Evolutionary conservation across 371 early-diverging fungal species (phyloP).

Genomic region (Mycotypha africana): DNA sequence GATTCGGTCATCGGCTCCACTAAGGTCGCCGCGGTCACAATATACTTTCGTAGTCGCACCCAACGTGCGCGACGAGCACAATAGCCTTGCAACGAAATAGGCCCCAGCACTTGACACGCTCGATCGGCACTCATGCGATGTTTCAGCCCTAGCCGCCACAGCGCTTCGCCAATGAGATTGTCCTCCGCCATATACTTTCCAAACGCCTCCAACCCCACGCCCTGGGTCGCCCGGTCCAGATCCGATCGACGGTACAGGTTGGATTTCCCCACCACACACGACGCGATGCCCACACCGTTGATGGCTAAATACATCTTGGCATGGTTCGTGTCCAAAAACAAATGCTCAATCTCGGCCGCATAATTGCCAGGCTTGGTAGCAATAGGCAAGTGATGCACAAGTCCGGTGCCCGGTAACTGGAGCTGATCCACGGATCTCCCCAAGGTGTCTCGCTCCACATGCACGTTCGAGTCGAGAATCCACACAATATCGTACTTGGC

Average conservation of each 20-base stretch:
- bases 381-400: slow-evolving; percentile 90
- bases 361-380: slow-evolving; percentile 67
- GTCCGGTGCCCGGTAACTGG: slow-evolving; percentile 71
- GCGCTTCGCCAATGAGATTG: slow-evolving; percentile 83
- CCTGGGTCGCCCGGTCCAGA: slow-evolving; percentile 64
- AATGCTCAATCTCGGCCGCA: slow-evolving; percentile 80
- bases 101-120: slow-evolving; percentile 81
- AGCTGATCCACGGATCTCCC: slow-evolving; percentile 74
- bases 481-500: slow-evolving; percentile 89
- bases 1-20: slow-evolving; percentile 92
- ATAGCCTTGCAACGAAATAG: slow-evolving; percentile 68
- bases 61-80: slow-evolving; percentile 81
- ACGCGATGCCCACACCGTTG: slow-evolving; percentile 76
- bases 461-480: slow-evolving; percentile 91
- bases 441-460: slow-evolving; percentile 68
- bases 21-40: slow-evolving; percentile 79
- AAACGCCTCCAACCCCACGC: slow-evolving; percentile 84
- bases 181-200: slow-evolving; percentile 92
- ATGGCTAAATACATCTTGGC: slow-evolving; percentile 92
- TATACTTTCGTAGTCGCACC: slow-evolving; percentile 90
- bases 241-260: slow-evolving; percentile 86
- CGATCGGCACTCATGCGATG: slow-evolving; percentile 85
- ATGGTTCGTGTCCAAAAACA: slow-evolving; percentile 86
- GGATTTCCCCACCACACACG: slow-evolving; percentile 93
- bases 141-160: slow-evolving; percentile 75